phyloP scores from a whole-genome alignment of 192 early-diverging fungal genomes.

The Pilobolus umbonatus region DNA sequence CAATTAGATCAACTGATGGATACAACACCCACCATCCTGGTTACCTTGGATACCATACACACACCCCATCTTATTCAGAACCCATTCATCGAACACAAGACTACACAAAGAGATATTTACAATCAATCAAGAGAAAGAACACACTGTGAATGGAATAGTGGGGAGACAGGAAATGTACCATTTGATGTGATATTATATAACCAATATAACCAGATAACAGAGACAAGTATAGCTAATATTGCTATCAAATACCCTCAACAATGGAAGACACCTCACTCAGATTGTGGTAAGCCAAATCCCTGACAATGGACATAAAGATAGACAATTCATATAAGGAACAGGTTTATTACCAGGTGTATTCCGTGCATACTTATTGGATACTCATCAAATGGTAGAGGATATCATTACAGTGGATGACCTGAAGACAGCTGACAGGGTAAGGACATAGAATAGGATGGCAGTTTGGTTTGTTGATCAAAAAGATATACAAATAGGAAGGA shows the following conservation, averaged over 20 bases:
- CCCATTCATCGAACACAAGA: conserved; percentile 48
- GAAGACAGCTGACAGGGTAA: conserved; percentile 41
- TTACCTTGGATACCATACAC: conserved; percentile 39
- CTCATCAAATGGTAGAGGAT: conserved; percentile 29
- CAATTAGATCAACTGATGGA: background rate
- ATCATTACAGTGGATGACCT: conserved; percentile 43
- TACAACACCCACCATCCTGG: conserved; percentile 7
- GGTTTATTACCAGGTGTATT: conserved; percentile 45
- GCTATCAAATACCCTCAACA: conserved; percentile 35
- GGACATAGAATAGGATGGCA: background rate
- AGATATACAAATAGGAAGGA: conserved; percentile 30
- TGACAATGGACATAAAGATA: background rate
- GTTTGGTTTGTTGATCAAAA: background rate
- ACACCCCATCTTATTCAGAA: conserved; percentile 16
- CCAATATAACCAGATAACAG: conserved; percentile 43
- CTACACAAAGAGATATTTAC: conserved; percentile 46
- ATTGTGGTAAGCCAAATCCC: conserved; percentile 16
- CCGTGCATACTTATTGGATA: conserved; percentile 38
- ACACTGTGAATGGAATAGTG: conserved; percentile 25
- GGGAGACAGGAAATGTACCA: conserved; percentile 15
- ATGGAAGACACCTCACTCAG: conserved; percentile 47
- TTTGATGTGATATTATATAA: conserved; percentile 55
- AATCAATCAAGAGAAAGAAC: conserved; percentile 38
- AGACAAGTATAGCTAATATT: conserved; percentile 52
- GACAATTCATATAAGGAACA: conserved; percentile 4